These are phyloP conservation scores for Sherardia arvensis DNA, from an alignment of 257 asterid genomes.

Conservation along the genomic window DNA sequence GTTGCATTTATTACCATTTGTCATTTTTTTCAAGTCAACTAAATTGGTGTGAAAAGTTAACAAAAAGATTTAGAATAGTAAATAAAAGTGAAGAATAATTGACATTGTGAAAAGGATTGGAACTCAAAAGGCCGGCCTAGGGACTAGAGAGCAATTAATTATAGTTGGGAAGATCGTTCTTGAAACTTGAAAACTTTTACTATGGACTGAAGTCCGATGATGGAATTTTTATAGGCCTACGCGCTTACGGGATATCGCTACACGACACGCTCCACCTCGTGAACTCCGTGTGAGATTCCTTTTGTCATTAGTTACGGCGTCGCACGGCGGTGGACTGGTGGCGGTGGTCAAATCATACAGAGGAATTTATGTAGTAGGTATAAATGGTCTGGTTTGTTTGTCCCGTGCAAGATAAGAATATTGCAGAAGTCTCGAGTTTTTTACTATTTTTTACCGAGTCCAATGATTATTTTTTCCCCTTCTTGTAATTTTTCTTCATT, in stretches of 20 bases:
- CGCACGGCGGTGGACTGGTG: not conserved
- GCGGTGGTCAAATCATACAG: not conserved
- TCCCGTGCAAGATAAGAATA: not conserved
- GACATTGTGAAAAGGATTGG: no score
- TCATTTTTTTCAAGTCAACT: no score
- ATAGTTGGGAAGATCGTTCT: not conserved
- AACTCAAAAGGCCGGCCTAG: not conserved
- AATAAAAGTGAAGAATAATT: no score
- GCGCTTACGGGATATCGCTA: conserved; percentile 24
- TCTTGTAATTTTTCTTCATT: no score
- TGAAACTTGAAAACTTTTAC: not conserved
- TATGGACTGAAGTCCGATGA: not conserved
- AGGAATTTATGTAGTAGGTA: conserved; percentile 11
- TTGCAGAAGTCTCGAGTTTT: not conserved
- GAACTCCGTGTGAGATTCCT: conserved; percentile 12
- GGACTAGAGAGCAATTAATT: not conserved
- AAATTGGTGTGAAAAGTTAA: no score
- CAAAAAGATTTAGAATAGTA: no score
- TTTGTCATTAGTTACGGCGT: not conserved
- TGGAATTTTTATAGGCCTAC: conserved; percentile 5
- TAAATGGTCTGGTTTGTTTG: conserved; percentile 9
- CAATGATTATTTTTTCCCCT: no score
- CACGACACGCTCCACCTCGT: conserved; percentile 33
- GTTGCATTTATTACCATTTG: no score
- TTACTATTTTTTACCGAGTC: no score